phyloP scores from a whole-genome alignment of 148 eudicot genomes.

The Camellia granthamiana region DNA sequence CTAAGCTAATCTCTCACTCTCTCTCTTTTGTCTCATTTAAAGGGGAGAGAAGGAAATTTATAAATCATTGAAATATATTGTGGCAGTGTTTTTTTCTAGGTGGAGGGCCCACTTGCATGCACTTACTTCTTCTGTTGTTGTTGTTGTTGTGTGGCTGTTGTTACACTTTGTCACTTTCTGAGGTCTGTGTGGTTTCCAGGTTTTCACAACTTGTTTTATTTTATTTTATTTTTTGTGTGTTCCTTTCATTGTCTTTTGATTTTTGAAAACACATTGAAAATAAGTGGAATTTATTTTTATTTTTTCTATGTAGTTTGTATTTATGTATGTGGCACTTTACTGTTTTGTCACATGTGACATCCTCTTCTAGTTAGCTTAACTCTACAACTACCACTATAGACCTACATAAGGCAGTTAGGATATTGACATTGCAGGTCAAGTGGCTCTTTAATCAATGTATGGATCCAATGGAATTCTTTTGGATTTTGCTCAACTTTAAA shows the following conservation, averaged over 20 bases:
- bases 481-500: no score
- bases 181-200: not conserved
- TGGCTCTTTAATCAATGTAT: not conserved
- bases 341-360: not conserved
- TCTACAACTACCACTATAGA: no score
- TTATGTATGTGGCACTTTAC: no score
- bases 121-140: not conserved
- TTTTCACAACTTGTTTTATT: not conserved
- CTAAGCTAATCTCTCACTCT: no score
- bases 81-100: no score
- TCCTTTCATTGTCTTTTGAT: not conserved
- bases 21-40: no score
- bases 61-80: no score
- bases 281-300: not conserved
- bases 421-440: not conserved
- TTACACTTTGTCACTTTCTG: slow-evolving; percentile 5
- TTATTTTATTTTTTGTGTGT: not conserved
- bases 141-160: slow-evolving; percentile 5
- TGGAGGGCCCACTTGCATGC: not conserved
- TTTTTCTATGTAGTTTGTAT: not conserved
- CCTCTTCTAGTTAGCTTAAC: not conserved
- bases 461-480: not conserved
- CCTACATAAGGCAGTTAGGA: not conserved
- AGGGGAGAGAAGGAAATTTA: no score
- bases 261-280: not conserved